These are phyloP conservation scores for Medicago truncatula DNA, from an alignment of 306 rosid genomes.

Conservation along the genomic window DNA sequence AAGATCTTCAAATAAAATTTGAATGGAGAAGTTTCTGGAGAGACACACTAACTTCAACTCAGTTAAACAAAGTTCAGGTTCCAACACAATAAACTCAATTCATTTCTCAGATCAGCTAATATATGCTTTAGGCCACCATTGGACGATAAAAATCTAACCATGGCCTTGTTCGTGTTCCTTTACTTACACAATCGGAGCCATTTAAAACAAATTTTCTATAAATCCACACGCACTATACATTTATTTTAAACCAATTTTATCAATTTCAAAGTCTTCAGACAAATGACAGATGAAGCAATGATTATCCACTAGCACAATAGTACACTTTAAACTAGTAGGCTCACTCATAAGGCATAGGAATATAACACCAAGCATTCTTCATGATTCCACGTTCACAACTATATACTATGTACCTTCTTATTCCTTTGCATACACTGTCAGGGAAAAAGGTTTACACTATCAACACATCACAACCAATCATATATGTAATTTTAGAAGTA, in stretches of 20 bases:
- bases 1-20: too few relatives aligned
- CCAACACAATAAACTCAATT: not conserved
- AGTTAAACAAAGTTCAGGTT: too few relatives aligned
- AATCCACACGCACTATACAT: not conserved
- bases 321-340: conserved; percentile 1
- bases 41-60: too few relatives aligned
- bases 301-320: conserved; percentile 31
- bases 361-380: conserved; percentile 5
- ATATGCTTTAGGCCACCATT: not conserved
- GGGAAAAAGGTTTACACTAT: too few relatives aligned
- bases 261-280: conserved; percentile 9
- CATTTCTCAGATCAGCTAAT: not conserved
- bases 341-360: conserved; percentile 2
- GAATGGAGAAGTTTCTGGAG: too few relatives aligned
- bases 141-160: conserved; percentile 28
- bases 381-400: conserved; percentile 12
- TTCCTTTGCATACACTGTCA: too few relatives aligned
- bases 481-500: too few relatives aligned
- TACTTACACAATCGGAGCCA: not conserved
- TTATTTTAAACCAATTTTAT: conserved; percentile 4
- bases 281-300: not conserved
- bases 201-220: not conserved
- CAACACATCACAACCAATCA: too few relatives aligned
- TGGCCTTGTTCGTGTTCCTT: not conserved
- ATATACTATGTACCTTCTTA: not conserved